Percentiles rank a stretch among this genome's conserved stretches.
These are phyloP conservation scores for Suhomyces sp. DNA, from an alignment of 805 yeast species.

Conservation along the genomic window DNA sequence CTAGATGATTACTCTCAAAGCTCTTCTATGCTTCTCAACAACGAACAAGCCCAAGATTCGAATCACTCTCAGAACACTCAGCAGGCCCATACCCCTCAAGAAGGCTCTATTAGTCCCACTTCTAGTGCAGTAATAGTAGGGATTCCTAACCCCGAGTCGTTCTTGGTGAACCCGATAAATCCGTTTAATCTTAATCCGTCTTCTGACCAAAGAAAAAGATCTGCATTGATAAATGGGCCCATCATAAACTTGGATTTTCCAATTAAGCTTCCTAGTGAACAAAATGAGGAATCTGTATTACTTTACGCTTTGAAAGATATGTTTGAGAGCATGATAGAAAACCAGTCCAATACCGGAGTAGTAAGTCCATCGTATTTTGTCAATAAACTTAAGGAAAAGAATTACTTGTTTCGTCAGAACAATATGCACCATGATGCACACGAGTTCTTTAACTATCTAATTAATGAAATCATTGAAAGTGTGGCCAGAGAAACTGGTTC, in stretches of 20 bases:
- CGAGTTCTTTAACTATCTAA: conserved; percentile 83
- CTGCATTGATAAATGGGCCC: conserved; percentile 79
- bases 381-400: conserved; percentile 73
- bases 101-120: conserved; percentile 24
- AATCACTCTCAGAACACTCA: not conserved
- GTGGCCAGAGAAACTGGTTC: conserved; percentile 39
- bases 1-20: conserved; percentile 31
- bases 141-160: conserved; percentile 39
- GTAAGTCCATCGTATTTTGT: conserved; percentile 78
- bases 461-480: conserved; percentile 65
- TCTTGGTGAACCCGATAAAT: conserved; percentile 31
- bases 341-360: conserved; percentile 67
- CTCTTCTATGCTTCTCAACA: conserved; percentile 27
- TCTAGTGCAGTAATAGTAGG: conserved; percentile 38
- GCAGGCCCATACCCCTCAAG: conserved; percentile 3
- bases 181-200: conserved; percentile 42
- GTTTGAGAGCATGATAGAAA: conserved; percentile 79
- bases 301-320: conserved; percentile 74
- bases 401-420: conserved; percentile 78
- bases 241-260: conserved; percentile 77
- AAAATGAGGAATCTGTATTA: conserved; percentile 28
- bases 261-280: conserved; percentile 39
- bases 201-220: conserved; percentile 72
- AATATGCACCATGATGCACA: conserved; percentile 98
- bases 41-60: conserved; percentile 15